phyloP scores from a whole-genome alignment of 73 alveolate species.

The Stentor coeruleus region DNA sequence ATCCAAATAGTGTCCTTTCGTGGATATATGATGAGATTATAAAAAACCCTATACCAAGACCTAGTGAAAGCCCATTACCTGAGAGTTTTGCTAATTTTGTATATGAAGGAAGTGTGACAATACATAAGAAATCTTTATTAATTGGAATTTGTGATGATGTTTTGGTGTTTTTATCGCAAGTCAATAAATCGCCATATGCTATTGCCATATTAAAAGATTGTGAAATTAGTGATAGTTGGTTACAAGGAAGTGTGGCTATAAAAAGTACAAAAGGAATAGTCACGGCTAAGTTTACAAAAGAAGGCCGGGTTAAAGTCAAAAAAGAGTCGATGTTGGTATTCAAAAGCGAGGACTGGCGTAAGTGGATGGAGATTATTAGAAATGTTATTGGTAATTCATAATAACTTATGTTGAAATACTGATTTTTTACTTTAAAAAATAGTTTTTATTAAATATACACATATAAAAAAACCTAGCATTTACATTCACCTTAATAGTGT shows the following conservation, averaged over 20 bases:
- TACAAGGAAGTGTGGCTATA: not conserved
- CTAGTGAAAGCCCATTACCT: not conserved
- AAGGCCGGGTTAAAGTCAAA: not conserved
- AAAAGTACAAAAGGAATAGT: not conserved
- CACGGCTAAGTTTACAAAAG: constrained; percentile 13
- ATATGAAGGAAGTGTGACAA: constrained; percentile 1
- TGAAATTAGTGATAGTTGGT: constrained; percentile 18
- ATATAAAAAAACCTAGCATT: too few relatives aligned
- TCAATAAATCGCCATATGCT: not conserved
- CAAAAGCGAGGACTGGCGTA: constrained; percentile 5
- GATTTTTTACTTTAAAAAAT: too few relatives aligned
- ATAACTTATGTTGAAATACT: too few relatives aligned
- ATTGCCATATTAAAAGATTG: not conserved
- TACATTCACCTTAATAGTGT: too few relatives aligned
- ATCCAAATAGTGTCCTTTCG: not conserved
- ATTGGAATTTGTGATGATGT: not conserved
- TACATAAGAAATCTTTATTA: not conserved
- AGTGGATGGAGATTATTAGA: constrained; percentile 7
- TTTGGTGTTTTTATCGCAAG: not conserved
- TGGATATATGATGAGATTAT: constrained; percentile 6
- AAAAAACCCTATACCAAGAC: not conserved
- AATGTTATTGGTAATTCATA: too few relatives aligned
- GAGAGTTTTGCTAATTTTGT: not conserved
- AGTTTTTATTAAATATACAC: too few relatives aligned
- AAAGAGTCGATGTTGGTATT: not conserved